Base-by-base conservation (phyloP, 2,329 filamentous ascomycete genomes). In the Fusarium clavum region DNA sequence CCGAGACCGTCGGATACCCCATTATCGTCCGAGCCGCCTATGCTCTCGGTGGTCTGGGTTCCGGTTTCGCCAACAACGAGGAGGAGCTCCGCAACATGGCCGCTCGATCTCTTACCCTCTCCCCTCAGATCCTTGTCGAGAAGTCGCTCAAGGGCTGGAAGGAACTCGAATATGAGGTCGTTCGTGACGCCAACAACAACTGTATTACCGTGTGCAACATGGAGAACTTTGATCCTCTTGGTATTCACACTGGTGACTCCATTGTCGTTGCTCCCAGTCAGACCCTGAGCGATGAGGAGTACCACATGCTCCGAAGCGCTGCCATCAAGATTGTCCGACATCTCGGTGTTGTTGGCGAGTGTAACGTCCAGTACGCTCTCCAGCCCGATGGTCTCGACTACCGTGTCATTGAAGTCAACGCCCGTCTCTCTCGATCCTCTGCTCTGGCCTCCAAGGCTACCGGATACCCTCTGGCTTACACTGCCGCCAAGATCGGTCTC, bases 111-210 rank as follows among this genome's bases (percentile, higher is more conserved):
- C 87, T 99, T 62, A 97, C 94, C 46, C 88, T 98, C 38, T 95
- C 95, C 4, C 95, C 96, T 52, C 96, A 99, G 82, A 98, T 99
- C 77, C 83, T 99, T 79, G 94, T 99, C 63, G 96, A 99, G 86
- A 98, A 98, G 84, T 97, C 94, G 55, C 90, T 99, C 75, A 98
- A 98, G 87, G 96, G 96, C 81, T 99, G 96, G 96, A 99, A 99
- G 84, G 96, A 99, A 83, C 92, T 98, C 53, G 96, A 99, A 82
- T 99, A 98, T 78, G 96, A 98, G 83, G 96, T 98, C 61, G 96
- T 98, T 69, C 93, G 96, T 76, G 96, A 99, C 81, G 95, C 94
- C 57, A 91, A 93, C 81, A 97, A 98, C 87, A 99, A 99, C 88
- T 98, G 96, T 81, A 98, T 98, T 77, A 98, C 95, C 6, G 95